Base-by-base conservation (phyloP, 768 basidiomycete species). In the Russula brevipes region DNA sequence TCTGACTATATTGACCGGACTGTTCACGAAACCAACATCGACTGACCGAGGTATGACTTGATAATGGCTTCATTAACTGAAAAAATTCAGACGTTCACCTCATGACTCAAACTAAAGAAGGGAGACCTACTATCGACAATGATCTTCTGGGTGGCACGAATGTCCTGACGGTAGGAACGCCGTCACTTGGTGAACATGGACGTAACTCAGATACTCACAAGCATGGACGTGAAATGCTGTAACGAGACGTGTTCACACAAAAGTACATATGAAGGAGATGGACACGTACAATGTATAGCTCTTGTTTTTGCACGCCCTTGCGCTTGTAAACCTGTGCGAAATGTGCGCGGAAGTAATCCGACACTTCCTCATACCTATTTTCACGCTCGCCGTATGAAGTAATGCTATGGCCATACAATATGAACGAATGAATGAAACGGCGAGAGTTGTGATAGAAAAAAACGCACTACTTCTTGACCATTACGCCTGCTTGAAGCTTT, bases 291-390 rank as follows among this genome's bases (percentile, higher is more conserved):
- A 83, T 79, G 70, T 84, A 90, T 17, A 91, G 76, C 53, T 80
- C 80, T 49, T 89, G 80, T 60, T 79, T 78, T 17, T 79, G 70
- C 62, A 73, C 72, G 69, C 89, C 87, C 64, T 85, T 85, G 66
- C 82, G 80, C 69, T 82, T 80, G 72, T 92, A 88, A 11, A 85
- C 85, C 65, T 89, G 87, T 33, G 85, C 75, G 70, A 93, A 93
- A 72, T 92, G 91, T n/a, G 86, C 82, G n/a, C 84, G 82, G 77
- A 93, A 92, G 69, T 93, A 92, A 54, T 85, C 81, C 42, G 89
- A 81, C 16, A 86, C 90, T 19, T 81, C 81, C 68, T 87, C 82
- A 71, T 78, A 89, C 56, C 81, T 82, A 67, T 92, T 91, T 38
- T 85, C 79, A 30, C 89, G 81, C 57, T 87, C 81, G 5, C 85